These are phyloP conservation scores for Pisolithus tinctorius DNA, from an alignment of 768 basidiomycete genomes.

Conservation along the genomic window DNA sequence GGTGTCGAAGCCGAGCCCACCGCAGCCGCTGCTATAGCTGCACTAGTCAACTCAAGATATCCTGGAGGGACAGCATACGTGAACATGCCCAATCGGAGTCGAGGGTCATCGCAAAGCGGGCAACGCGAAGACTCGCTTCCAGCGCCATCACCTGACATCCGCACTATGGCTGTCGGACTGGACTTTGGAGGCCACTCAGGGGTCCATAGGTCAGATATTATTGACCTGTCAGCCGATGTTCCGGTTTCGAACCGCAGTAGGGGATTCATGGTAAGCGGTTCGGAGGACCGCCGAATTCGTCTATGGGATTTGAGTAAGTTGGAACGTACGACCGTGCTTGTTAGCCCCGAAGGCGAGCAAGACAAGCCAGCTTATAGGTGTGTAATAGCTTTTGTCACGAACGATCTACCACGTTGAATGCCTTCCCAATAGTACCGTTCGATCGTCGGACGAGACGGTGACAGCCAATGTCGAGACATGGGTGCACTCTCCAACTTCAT, in stretches of 20 bases:
- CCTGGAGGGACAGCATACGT: conserved; percentile 26
- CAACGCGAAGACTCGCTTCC: conserved; percentile 30
- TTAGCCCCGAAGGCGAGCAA: conserved; percentile 67
- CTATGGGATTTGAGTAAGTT: conserved; percentile 80
- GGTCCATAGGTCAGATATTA: conserved; percentile 45
- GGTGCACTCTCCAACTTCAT: conserved; percentile 35
- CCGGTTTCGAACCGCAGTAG: conserved; percentile 36
- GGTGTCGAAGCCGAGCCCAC: conserved; percentile 53
- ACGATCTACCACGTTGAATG: too few species aligned
- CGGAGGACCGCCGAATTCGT: conserved; percentile 82
- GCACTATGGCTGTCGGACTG: conserved; percentile 60
- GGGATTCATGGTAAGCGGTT: conserved; percentile 82
- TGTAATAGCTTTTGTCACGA: conserved; percentile 1
- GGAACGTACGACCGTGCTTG: conserved; percentile 72
- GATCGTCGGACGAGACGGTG: conserved; percentile 35
- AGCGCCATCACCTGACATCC: conserved; percentile 58
- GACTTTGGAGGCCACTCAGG: conserved; percentile 72
- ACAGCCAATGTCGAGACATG: conserved; percentile 62
- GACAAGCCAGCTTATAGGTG: conserved; percentile 79
- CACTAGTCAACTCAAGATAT: conserved; percentile 68
- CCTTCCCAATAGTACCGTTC: conserved; percentile 21
- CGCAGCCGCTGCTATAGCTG: conserved; percentile 71
- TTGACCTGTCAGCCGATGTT: conserved; percentile 35
- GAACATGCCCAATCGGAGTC: conserved; percentile 19
- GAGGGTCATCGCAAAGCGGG: conserved; percentile 29